phyloP scores from a whole-genome alignment of 345 rosid genomes.

The Anastatica hierochuntica region DNA sequence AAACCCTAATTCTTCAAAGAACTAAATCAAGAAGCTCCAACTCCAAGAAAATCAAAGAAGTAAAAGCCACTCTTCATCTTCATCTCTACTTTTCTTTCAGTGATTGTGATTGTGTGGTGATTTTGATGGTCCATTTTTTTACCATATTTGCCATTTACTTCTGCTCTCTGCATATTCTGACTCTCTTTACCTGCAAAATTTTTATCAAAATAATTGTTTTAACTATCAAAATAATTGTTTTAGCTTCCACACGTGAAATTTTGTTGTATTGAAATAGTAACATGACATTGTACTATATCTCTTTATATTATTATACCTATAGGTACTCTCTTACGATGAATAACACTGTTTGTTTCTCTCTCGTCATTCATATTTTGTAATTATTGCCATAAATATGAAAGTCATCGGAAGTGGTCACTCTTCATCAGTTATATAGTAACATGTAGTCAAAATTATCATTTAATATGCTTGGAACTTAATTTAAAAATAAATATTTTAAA shows the following conservation, averaged over 20 bases:
- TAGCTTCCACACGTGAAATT: slow-evolving; percentile 29
- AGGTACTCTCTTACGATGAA: slow-evolving; percentile 26
- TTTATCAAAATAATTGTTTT: too few species aligned
- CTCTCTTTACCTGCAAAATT: slow-evolving; percentile 26
- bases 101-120: slow-evolving; percentile 21
- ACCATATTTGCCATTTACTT: slow-evolving; percentile 27
- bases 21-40: slow-evolving; percentile 19
- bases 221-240: not conserved
- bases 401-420: slow-evolving; percentile 9
- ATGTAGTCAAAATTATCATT: too few species aligned
- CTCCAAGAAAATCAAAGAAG: slow-evolving; percentile 30
- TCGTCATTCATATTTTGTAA: slow-evolving; percentile 22
- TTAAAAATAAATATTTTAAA: too few species aligned
- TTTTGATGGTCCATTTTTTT: slow-evolving; percentile 28
- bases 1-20: too few species aligned
- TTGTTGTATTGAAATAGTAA: slow-evolving; percentile 24
- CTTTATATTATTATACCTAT: slow-evolving; percentile 17
- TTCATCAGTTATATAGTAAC: too few species aligned
- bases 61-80: slow-evolving; percentile 17
- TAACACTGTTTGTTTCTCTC: slow-evolving; percentile 20
- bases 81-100: slow-evolving; percentile 13
- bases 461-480: too few species aligned
- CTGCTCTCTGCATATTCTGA: slow-evolving; percentile 29
- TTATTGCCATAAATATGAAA: slow-evolving; percentile 11
- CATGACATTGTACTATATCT: slow-evolving; percentile 18